Conservation (phyloP, 495 filamentous ascomycete species). For the Tetracladium setigerum region DNA sequence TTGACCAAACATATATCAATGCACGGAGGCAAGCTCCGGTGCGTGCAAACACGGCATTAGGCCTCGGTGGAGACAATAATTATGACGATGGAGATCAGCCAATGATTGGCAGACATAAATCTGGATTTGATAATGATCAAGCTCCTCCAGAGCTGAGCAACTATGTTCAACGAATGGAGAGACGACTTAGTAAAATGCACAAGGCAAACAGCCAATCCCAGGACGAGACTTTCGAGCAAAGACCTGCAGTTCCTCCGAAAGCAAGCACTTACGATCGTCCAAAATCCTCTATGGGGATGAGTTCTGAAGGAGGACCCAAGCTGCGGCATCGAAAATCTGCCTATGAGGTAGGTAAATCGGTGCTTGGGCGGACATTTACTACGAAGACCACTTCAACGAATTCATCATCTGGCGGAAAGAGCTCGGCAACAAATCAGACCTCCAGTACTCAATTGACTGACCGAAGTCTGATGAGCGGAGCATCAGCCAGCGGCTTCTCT, state of each 20-base stretch:
- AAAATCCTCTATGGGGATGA: slow-evolving; percentile 38
- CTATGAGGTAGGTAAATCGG: slow-evolving; percentile 66
- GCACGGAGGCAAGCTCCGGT: slow-evolving; percentile 18
- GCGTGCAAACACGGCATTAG: slow-evolving; percentile 67
- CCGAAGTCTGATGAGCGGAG: slow-evolving; percentile 85
- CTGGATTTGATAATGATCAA: slow-evolving; percentile 30
- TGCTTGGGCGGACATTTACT: slow-evolving; percentile 71
- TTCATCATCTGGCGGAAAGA: slow-evolving; percentile 61
- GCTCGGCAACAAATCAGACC: slow-evolving; percentile 64
- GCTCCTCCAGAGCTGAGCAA: slow-evolving; percentile 66
- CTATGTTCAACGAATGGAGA: slow-evolving; percentile 87
- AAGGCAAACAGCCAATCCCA: slow-evolving; percentile 40
- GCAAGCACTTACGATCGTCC: slow-evolving; percentile 34
- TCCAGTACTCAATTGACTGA: slow-evolving; percentile 69
- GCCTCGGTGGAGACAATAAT: slow-evolving; percentile 47
- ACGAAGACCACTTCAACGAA: slow-evolving; percentile 76
- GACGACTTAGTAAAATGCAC: slow-evolving; percentile 63
- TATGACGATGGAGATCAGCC: slow-evolving; percentile 32
- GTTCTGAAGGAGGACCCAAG: slow-evolving; percentile 23
- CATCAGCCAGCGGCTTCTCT: slow-evolving; percentile 83
- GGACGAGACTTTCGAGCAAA: slow-evolving; percentile 37
- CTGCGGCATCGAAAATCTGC: slow-evolving; percentile 65
- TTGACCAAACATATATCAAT: slow-evolving; percentile 53
- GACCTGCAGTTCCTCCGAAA: slow-evolving; percentile 57
- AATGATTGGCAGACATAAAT: slow-evolving; percentile 27